A percentile compares a stretch with the other conserved stretches of the same genome.
Evolutionary conservation across 208 protist species (phyloP).

Genomic region (Crithidia expoeki): DNA sequence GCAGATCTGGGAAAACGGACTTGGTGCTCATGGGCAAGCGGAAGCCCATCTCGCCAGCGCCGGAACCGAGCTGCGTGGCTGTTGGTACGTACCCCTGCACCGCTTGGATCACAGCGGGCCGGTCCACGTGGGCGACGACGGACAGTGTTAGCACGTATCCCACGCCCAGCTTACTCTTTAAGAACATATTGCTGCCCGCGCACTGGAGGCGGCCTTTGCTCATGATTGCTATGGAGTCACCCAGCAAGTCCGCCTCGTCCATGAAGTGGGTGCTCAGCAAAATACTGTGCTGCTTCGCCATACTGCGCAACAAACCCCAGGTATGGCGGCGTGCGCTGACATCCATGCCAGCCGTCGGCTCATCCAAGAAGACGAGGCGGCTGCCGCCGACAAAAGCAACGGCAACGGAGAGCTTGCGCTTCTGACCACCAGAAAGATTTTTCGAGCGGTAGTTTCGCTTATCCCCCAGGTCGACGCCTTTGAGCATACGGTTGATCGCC

Average conservation of each 20-base stretch:
- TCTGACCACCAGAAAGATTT: slow-evolving; percentile 72
- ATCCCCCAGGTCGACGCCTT: slow-evolving; percentile 62
- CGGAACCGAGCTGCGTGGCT: slow-evolving; percentile 38
- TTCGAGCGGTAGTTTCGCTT: slow-evolving; percentile 47
- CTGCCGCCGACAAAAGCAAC: slow-evolving; percentile 84
- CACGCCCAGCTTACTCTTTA: slow-evolving; percentile 63
- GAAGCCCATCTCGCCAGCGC: slow-evolving; percentile 45
- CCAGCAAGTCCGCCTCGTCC: slow-evolving; percentile 96
- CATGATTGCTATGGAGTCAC: slow-evolving; percentile 94
- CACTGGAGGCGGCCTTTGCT: slow-evolving; percentile 63
- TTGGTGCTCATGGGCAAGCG: slow-evolving; percentile 53
- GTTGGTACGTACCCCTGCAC: slow-evolving; percentile 30
- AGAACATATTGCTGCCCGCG: slow-evolving; percentile 60
- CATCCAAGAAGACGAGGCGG: slow-evolving; percentile 83
- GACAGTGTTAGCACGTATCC: slow-evolving; percentile 63
- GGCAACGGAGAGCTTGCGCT: slow-evolving; percentile 83
- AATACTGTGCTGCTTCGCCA: slow-evolving; percentile 55
- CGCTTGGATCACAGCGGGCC: slow-evolving; percentile 12
- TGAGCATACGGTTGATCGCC: slow-evolving; percentile 49
- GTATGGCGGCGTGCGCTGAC: slow-evolving; percentile 70
- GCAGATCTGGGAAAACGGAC: slow-evolving; percentile 42
- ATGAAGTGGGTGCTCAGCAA: slow-evolving; percentile 93
- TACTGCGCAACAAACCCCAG: slow-evolving; percentile 65
- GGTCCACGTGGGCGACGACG: slow-evolving; percentile 37
- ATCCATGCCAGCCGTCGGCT: slow-evolving; percentile 94